Conservation (phyloP, 352 stramenopile genomes). For the Globisporangium paroecandrum region DNA sequence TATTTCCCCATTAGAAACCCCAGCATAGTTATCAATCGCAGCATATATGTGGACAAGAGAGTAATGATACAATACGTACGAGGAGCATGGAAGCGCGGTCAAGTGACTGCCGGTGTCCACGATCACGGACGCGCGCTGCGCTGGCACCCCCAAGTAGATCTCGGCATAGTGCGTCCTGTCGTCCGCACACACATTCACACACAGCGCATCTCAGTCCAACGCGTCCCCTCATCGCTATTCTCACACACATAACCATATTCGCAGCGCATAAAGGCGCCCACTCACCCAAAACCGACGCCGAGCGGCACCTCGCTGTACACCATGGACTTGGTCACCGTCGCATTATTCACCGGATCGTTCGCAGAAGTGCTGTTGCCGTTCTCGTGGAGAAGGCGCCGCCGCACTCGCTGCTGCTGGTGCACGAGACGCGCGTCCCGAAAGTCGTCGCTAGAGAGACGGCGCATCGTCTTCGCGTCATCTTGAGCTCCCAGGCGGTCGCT, state of each 20-base stretch:
- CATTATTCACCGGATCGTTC: slow-evolving; percentile 4
- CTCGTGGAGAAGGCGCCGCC: slow-evolving; percentile 29
- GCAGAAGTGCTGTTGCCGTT: slow-evolving; percentile 9
- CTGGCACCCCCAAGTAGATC: slow-evolving; percentile 73
- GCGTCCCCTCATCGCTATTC: neutral
- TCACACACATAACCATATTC: slow-evolving; percentile 3
- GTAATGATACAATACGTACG: slow-evolving; percentile 18
- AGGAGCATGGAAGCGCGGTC: slow-evolving; percentile 71
- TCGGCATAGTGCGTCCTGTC: slow-evolving; percentile 82
- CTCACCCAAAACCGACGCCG: slow-evolving; percentile 64
- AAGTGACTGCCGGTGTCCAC: slow-evolving; percentile 81
- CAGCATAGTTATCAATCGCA: neutral
- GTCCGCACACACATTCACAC: slow-evolving; percentile 6
- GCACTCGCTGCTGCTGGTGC: slow-evolving; percentile 49
- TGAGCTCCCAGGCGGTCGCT: neutral
- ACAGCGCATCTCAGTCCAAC: neutral
- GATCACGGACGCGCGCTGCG: slow-evolving; percentile 82
- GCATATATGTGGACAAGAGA: neutral
- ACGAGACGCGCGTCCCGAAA: slow-evolving; percentile 19
- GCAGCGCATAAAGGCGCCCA: neutral
- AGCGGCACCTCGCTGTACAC: slow-evolving; percentile 61
- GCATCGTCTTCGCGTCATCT: too few relatives aligned
- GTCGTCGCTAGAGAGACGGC: slow-evolving; percentile 10
- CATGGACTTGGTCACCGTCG: slow-evolving; percentile 18
- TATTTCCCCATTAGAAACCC: neutral